Percentiles rank a stretch among this genome's conserved stretches.
These are phyloP conservation scores for Euphorbia schlechtendalii DNA, from an alignment of 441 rosid genomes.

Conservation along the genomic window DNA sequence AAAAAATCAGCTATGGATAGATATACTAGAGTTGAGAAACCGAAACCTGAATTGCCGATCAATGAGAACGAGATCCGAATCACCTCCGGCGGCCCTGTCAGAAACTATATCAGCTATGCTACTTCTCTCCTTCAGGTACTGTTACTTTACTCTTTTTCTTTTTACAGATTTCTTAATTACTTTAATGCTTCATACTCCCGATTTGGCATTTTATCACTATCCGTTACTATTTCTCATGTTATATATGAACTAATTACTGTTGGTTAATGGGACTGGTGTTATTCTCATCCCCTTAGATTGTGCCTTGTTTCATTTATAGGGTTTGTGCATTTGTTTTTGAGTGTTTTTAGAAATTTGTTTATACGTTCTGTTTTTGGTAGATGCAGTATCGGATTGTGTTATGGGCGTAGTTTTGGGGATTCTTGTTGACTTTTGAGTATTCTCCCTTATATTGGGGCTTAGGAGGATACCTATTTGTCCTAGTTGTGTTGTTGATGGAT, in stretches of 20 bases:
- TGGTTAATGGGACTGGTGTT: neutral
- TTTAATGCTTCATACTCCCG: no score
- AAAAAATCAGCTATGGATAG: conserved; percentile 51
- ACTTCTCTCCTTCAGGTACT: conserved; percentile 75
- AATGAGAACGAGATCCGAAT: conserved; percentile 96
- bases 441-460: no score
- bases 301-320: conserved; percentile 12
- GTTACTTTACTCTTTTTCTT: neutral
- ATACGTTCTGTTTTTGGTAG: neutral
- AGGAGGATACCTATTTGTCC: no score
- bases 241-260: neutral
- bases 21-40: conserved; percentile 83
- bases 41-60: conserved; percentile 66
- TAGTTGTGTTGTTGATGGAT: no score
- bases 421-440: neutral
- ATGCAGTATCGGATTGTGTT: neutral
- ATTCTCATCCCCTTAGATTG: neutral
- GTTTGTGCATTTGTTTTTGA: neutral
- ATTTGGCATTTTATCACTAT: neutral
- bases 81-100: conserved; percentile 72
- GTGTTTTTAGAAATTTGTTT: neutral
- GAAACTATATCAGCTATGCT: conserved; percentile 88
- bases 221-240: neutral
- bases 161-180: no score
- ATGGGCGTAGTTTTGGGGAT: neutral